These are phyloP conservation scores for Hyphodiscus sp. DNA, from an alignment of 2,329 filamentous ascomycete species.

Conservation along the genomic window DNA sequence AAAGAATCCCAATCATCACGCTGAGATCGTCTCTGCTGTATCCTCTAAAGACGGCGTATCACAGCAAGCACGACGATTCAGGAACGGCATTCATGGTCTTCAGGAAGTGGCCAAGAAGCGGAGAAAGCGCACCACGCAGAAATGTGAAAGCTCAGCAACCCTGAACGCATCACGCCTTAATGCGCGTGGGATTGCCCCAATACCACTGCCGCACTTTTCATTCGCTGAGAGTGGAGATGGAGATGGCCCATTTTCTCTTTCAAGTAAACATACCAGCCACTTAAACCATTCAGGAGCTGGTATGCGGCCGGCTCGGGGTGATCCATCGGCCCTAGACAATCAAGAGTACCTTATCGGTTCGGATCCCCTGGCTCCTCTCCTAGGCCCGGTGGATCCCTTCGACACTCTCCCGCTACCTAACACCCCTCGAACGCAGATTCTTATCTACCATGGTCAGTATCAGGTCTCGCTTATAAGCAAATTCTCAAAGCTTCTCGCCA, in stretches of 20 bases:
- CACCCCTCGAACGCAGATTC: slow-evolving; percentile 1
- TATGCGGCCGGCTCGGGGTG: not conserved
- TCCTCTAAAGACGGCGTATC: slow-evolving; percentile 3
- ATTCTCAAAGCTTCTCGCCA: not conserved
- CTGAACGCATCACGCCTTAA: not conserved
- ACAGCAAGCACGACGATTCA: slow-evolving; percentile 11
- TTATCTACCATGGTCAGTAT: slow-evolving; percentile 10
- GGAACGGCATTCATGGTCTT: slow-evolving; percentile 6
- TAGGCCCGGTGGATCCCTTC: slow-evolving; percentile 8
- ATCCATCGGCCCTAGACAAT: not conserved
- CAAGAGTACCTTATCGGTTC: not conserved
- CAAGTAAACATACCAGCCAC: not conserved
- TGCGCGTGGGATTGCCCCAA: not conserved
- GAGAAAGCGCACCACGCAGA: not conserved
- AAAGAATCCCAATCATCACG: not conserved
- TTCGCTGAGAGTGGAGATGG: not conserved
- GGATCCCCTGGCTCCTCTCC: not conserved
- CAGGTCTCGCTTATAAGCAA: too few relatives aligned
- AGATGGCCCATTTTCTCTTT: not conserved
- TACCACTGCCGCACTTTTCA: not conserved
- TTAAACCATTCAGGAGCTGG: not conserved
- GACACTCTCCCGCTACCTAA: slow-evolving; percentile 6
- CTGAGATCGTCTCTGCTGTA: slow-evolving; percentile 4
- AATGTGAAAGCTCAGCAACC: not conserved
- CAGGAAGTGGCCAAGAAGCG: slow-evolving; percentile 9